Conservation (phyloP, 805 yeast genomes). For the Teunomyces gatunensis region DNA sequence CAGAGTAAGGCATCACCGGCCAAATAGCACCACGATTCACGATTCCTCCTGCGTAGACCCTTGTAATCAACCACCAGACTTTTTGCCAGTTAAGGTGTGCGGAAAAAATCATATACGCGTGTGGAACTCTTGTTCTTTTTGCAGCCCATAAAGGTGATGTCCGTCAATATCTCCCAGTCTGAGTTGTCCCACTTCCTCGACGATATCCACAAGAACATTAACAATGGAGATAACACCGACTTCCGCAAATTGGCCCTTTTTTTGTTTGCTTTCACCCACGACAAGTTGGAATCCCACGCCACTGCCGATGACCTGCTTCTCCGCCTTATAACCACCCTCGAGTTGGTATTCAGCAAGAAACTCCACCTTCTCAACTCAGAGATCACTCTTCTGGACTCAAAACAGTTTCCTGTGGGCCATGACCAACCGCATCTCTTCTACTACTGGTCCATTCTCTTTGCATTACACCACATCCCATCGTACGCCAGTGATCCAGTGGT, state of each 20-base stretch:
- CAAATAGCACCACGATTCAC: constrained; percentile 1
- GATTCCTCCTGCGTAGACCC: background rate
- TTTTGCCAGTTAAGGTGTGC: background rate
- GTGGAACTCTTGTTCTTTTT: background rate
- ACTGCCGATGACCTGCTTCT: constrained; percentile 13
- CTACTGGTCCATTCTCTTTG: constrained; percentile 31
- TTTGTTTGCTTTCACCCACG: constrained; percentile 31
- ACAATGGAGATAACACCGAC: constrained; percentile 30
- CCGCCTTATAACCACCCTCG: constrained; percentile 28
- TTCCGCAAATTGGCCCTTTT: constrained; percentile 34
- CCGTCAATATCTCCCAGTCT: constrained; percentile 15
- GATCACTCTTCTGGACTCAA: constrained; percentile 15
- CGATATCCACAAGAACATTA: constrained; percentile 32
- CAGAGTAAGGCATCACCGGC: too few relatives aligned
- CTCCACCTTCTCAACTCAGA: constrained; percentile 23
- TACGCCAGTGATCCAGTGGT: constrained; percentile 11
- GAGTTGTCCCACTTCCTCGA: constrained; percentile 33
- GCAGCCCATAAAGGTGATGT: background rate
- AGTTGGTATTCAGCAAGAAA: constrained; percentile 31
- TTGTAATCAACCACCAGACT: too few relatives aligned
- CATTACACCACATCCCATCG: constrained; percentile 22
- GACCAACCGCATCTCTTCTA: constrained; percentile 15
- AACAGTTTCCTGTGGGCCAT: constrained; percentile 1
- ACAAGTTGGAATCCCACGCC: constrained; percentile 15
- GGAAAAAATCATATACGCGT: constrained; percentile 1